Evolutionary conservation across 2,329 filamentous ascomycete species (phyloP).

Genomic region (Chlorencoelia australis): DNA sequence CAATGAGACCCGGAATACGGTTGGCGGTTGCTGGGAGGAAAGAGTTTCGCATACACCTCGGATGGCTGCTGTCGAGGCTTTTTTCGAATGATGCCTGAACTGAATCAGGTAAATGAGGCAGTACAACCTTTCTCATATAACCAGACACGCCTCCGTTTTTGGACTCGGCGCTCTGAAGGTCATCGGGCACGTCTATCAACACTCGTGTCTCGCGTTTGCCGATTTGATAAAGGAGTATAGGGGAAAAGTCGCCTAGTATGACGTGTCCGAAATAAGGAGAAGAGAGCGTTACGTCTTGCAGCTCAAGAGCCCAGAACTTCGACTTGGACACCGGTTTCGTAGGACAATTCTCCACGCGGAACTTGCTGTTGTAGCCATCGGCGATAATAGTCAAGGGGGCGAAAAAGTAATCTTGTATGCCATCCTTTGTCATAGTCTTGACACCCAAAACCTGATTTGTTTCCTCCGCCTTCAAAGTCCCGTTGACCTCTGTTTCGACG

Average conservation of each 20-base stretch:
- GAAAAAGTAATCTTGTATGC: background rate
- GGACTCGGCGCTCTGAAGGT: slow-evolving; percentile 61
- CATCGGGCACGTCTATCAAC: slow-evolving; percentile 76
- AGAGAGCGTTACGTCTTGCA: too few species aligned
- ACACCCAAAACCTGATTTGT: background rate
- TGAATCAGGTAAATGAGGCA: slow-evolving; percentile 63
- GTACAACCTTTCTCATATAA: slow-evolving; percentile 69
- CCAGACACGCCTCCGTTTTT: slow-evolving; percentile 73
- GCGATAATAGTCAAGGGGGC: background rate
- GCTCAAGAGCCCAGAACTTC: background rate
- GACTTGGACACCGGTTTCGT: background rate
- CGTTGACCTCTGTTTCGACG: background rate
- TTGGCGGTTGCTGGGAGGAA: slow-evolving; percentile 65
- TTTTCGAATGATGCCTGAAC: slow-evolving; percentile 69
- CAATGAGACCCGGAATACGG: slow-evolving; percentile 55
- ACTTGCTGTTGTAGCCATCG: background rate
- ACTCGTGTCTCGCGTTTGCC: slow-evolving; percentile 86
- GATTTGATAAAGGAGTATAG: slow-evolving; percentile 91
- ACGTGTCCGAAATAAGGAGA: slow-evolving; percentile 88
- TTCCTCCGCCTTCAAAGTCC: background rate
- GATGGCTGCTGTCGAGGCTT: too few species aligned
- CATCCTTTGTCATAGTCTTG: background rate
- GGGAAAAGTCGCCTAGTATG: slow-evolving; percentile 64
- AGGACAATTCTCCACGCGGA: background rate
- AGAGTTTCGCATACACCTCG: slow-evolving; percentile 52